Conservation (phyloP, 176 grass and related monocot genomes). For the Carex parvula region DNA sequence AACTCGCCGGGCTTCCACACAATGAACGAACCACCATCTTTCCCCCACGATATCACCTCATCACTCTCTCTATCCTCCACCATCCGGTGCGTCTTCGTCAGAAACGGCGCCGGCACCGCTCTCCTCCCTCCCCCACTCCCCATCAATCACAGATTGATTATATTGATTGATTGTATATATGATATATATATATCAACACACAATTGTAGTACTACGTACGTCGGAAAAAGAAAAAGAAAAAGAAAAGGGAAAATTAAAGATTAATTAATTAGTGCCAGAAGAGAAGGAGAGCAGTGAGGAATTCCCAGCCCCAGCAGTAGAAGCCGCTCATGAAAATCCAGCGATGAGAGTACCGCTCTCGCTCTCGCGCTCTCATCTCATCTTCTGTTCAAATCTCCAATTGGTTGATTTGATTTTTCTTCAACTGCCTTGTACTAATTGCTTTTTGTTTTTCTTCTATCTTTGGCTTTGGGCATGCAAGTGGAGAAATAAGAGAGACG, state of each 20-base stretch:
- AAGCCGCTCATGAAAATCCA: slow-evolving; percentile 57
- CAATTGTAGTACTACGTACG: too few species aligned
- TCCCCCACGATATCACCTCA: slow-evolving; percentile 85
- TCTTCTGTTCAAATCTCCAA: background rate
- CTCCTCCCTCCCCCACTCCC: background rate
- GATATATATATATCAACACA: slow-evolving; percentile 11
- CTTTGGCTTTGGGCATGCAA: too few species aligned
- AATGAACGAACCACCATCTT: slow-evolving; percentile 69
- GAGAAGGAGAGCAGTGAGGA: slow-evolving; percentile 85
- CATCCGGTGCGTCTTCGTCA: slow-evolving; percentile 77
- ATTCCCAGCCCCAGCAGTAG: slow-evolving; percentile 94
- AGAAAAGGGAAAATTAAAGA: background rate
- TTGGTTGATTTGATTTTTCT: background rate
- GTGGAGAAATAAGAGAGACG: background rate
- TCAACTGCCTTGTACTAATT: background rate
- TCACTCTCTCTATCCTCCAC: slow-evolving; percentile 68
- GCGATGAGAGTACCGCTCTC: background rate
- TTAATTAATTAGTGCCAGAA: too few species aligned
- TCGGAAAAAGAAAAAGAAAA: too few species aligned
- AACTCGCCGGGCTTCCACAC: slow-evolving; percentile 96
- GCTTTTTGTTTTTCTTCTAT: background rate
- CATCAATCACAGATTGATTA: too few species aligned
- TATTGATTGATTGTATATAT: too few species aligned
- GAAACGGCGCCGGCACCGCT: slow-evolving; percentile 68
- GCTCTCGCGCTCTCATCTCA: slow-evolving; percentile 8